Evolutionary conservation across 106 monocot species (phyloP), one percentile per base, ranked within the genome.

Genomic region (Agapanthus africanus): DNA sequence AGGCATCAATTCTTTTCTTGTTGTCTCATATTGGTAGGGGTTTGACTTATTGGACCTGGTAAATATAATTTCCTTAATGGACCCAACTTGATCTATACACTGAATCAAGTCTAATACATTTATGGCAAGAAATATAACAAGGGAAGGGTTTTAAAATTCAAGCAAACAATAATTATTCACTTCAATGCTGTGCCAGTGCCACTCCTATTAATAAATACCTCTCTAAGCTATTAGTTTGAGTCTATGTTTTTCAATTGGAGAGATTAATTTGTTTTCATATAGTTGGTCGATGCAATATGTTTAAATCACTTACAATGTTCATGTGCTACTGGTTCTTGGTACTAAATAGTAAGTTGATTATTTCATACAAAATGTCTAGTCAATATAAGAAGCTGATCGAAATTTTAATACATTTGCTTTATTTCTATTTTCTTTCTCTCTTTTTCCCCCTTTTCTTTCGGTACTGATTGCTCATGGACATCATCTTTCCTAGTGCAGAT

Each of bases 401-500:
- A 0, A 19, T 59, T 15, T 18, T 15, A 59, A 35, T 18, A 8
- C 33, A 61, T 61, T 33, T 0, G 10, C 10, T 57, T n/a, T 56
- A 15, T 14, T 33, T 32, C 27, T 36, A 1, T 6, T n/a, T 36
- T n/a, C 27, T 28, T 30, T 26, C 15, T 56, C 11, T 28, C 11
- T 0, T 61, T 11, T 61, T 61, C 32, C 9, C 13, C 32, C 32
- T 19, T 28, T 11, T 22, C 56, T 32, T 67, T 49, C 18, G 3
- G 34, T 61, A n/a, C n/a, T 65, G 25, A 65, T 40, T 65, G 34
- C 61, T 61, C 1, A 61, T 61, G 37, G 37, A 31, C 39, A 65
- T 39, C 22, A 22, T 65, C 61, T 15, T 65, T 65, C 39, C 0
- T 22, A 40, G 25, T 66, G 15, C 83, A 95, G 95, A 95, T 95